Percentiles rank a stretch among this genome's conserved stretches.
These are phyloP conservation scores for Lactarius trivialis DNA, from an alignment of 768 basidiomycete genomes.

Conservation along the genomic window DNA sequence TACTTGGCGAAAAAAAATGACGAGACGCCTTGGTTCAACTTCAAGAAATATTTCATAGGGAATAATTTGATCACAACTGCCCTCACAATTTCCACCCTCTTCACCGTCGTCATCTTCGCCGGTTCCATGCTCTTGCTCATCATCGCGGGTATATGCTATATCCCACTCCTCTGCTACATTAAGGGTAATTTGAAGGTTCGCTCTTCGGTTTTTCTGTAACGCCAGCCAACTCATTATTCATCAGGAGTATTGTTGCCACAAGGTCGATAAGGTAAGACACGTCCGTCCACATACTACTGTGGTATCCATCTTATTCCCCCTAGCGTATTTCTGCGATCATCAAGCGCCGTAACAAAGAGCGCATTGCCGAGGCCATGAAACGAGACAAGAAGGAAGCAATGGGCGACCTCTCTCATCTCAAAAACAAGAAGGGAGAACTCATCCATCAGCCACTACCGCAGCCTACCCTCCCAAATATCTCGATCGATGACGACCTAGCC, in stretches of 20 bases:
- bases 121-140: slow-evolving; percentile 79
- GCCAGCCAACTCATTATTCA: slow-evolving; percentile 10
- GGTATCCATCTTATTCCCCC: slow-evolving; percentile 15
- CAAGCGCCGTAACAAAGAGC: slow-evolving; percentile 84
- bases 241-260: slow-evolving; percentile 96
- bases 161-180: slow-evolving; percentile 93
- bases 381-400: slow-evolving; percentile 87
- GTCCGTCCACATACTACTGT: background rate
- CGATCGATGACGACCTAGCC: slow-evolving; percentile 68
- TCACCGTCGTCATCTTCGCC: slow-evolving; percentile 83
- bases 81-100: slow-evolving; percentile 81
- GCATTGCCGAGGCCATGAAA: slow-evolving; percentile 71
- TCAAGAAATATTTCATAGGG: slow-evolving; percentile 73
- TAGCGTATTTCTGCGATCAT: slow-evolving; percentile 92
- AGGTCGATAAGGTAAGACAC: slow-evolving; percentile 82
- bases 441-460: slow-evolving; percentile 79
- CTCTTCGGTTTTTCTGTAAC: background rate
- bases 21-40: slow-evolving; percentile 54
- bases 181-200: slow-evolving; percentile 92
- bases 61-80: slow-evolving; percentile 67
- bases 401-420: slow-evolving; percentile 86
- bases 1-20: slow-evolving; percentile 49
- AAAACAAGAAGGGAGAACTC: slow-evolving; percentile 86
- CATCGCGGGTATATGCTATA: slow-evolving; percentile 78
- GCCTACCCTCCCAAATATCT: slow-evolving; percentile 89